phyloP scores from a whole-genome alignment of 495 filamentous ascomycete species.

The Lasiosphaeria ovina region DNA sequence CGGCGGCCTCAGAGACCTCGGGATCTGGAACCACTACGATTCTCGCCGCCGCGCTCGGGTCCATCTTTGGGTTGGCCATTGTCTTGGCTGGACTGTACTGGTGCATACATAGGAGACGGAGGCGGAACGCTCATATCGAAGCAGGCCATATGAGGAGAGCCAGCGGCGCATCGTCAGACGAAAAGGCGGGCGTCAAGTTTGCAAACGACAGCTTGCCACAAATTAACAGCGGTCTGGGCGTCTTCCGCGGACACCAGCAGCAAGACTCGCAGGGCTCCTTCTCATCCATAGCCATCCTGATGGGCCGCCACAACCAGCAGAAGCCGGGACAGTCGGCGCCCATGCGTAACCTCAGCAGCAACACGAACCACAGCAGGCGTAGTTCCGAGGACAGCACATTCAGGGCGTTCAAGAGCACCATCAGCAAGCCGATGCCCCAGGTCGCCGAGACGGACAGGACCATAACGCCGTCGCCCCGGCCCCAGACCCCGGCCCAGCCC shows the following conservation, averaged over 20 bases:
- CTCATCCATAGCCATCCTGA: slow-evolving; percentile 57
- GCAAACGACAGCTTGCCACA: slow-evolving; percentile 55
- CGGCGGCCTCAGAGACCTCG: slow-evolving; percentile 9
- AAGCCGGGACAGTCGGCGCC: slow-evolving; percentile 37
- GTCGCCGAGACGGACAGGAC: slow-evolving; percentile 11
- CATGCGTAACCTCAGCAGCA: slow-evolving; percentile 45
- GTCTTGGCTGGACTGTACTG: slow-evolving; percentile 68
- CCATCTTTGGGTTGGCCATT: slow-evolving; percentile 67
- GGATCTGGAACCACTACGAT: slow-evolving; percentile 42
- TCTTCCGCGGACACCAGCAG: slow-evolving; percentile 45
- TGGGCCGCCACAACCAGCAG: slow-evolving; percentile 44
- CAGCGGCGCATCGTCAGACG: slow-evolving; percentile 49
- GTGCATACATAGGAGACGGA: slow-evolving; percentile 59
- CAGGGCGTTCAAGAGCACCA: slow-evolving; percentile 53
- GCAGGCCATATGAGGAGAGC: slow-evolving; percentile 48
- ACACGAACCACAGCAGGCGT: slow-evolving; percentile 47
- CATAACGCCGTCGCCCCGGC: not conserved
- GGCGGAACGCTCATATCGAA: slow-evolving; percentile 44
- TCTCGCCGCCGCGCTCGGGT: slow-evolving; percentile 76
- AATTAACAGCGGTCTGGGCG: slow-evolving; percentile 32
- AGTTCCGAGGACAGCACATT: slow-evolving; percentile 47
- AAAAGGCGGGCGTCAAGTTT: slow-evolving; percentile 51
- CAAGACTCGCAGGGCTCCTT: slow-evolving; percentile 49
- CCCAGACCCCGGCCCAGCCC: slow-evolving; percentile 5
- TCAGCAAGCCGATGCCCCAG: slow-evolving; percentile 53